These are phyloP conservation scores for Nothophaeocryptopus gaeumannii DNA, from an alignment of 2,329 filamentous ascomycete species.

Conservation along the genomic window DNA sequence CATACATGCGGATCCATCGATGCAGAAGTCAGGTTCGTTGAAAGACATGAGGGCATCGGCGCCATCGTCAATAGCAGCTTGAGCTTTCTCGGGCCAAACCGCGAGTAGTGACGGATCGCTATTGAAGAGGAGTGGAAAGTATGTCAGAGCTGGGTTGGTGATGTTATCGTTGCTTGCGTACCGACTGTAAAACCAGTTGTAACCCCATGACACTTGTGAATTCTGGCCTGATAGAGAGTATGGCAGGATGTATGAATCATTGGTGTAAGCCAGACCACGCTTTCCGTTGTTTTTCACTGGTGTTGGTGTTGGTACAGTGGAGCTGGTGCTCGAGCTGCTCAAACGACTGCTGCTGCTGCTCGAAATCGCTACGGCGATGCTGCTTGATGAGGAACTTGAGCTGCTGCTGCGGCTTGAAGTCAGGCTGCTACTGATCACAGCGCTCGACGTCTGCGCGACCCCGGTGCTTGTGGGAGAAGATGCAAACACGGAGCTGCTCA, in stretches of 20 bases:
- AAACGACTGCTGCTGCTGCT: too few relatives aligned
- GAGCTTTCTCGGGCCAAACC: conserved; percentile 24
- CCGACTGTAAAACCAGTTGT: conserved; percentile 27
- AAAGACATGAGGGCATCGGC: conserved; percentile 59
- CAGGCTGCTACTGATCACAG: too few relatives aligned
- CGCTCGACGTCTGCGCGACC: too few relatives aligned
- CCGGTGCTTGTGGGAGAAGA: too few relatives aligned
- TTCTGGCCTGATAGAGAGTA: conserved; percentile 41
- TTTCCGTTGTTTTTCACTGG: conserved; percentile 41
- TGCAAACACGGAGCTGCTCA: too few relatives aligned
- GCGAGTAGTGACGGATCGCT: conserved; percentile 18
- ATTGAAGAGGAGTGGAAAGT: conserved; percentile 29
- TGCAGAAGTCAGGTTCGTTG: conserved; percentile 63
- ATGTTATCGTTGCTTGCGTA: conserved; percentile 11
- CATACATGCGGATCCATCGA: conserved; percentile 55
- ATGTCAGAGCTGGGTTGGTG: conserved; percentile 27
- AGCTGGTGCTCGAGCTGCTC: background rate
- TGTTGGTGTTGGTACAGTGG: background rate
- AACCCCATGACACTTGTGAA: conserved; percentile 28
- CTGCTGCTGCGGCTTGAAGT: too few relatives aligned
- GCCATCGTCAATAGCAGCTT: conserved; percentile 24
- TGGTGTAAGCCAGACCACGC: conserved; percentile 66
- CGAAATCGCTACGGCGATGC: too few relatives aligned
- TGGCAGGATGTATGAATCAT: conserved; percentile 48
- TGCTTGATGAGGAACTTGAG: too few relatives aligned